phyloP scores from a whole-genome alignment of 768 basidiomycete species.

The Termitomyces sp. region DNA sequence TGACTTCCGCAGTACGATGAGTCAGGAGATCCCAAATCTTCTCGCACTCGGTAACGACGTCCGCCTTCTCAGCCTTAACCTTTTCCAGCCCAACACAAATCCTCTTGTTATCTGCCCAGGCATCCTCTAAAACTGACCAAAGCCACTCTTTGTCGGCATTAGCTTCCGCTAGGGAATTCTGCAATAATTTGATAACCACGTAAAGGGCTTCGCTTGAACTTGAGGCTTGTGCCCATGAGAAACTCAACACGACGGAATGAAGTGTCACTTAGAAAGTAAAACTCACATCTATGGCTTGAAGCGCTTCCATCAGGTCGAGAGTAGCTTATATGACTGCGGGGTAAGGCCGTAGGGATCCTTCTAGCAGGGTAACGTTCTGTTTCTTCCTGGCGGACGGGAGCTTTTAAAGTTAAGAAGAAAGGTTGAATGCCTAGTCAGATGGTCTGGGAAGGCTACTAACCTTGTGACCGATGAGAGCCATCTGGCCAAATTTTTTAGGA shows the following conservation, averaged over 20 bases:
- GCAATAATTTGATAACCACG: background rate
- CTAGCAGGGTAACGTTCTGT: background rate
- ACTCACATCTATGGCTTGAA: no score
- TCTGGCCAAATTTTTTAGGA: background rate
- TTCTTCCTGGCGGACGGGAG: no score
- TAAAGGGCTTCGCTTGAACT: background rate
- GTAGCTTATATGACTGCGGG: background rate
- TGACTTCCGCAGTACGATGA: background rate
- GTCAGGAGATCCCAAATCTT: background rate
- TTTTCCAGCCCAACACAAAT: background rate
- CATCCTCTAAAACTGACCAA: constrained; percentile 1
- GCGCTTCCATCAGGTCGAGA: background rate
- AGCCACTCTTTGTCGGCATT: background rate
- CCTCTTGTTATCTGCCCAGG: background rate
- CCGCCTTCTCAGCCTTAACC: background rate
- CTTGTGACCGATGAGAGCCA: background rate
- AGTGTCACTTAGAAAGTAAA: no score
- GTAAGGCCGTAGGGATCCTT: background rate
- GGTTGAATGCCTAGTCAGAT: background rate
- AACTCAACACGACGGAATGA: background rate
- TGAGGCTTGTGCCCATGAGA: background rate
- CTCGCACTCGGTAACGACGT: background rate
- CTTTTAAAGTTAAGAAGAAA: background rate
- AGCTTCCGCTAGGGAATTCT: background rate
- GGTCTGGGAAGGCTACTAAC: background rate